Conservation (phyloP, 169 alveolate genomes). For the Eimeria sp. region DNA sequence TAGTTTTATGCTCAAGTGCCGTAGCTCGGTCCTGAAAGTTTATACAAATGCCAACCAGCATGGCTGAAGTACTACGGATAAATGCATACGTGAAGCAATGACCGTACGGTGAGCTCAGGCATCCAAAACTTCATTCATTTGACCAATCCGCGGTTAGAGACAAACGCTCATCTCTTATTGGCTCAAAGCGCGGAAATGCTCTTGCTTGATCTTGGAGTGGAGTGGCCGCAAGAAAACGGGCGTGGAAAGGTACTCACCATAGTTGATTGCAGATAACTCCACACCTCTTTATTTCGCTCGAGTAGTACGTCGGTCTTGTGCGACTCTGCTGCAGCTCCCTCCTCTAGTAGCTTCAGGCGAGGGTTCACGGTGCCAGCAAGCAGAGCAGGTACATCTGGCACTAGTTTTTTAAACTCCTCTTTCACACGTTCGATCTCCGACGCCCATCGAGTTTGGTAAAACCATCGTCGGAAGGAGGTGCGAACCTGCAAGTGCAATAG, state of each 20-base stretch:
- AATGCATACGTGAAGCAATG: neutral
- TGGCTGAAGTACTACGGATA: neutral
- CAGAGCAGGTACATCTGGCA: neutral
- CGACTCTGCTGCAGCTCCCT: conserved; percentile 51
- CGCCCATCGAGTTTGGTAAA: conserved; percentile 53
- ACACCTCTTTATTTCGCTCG: conserved; percentile 12
- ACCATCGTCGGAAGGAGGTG: conserved; percentile 35
- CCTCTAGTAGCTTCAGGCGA: conserved; percentile 33
- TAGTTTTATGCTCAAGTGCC: conserved; percentile 24
- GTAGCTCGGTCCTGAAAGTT: conserved; percentile 12
- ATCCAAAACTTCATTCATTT: neutral
- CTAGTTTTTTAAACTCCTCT: neutral
- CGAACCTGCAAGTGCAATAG: conserved; percentile 3
- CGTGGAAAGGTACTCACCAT: neutral
- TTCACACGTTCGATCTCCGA: conserved; percentile 29
- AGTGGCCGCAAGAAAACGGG: neutral
- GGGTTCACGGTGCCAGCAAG: conserved; percentile 17
- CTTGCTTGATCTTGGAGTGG: neutral
- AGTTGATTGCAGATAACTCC: conserved; percentile 30
- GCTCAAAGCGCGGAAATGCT: neutral
- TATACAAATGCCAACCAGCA: neutral
- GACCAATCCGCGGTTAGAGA: neutral
- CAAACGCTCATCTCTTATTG: neutral
- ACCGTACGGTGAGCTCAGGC: neutral
- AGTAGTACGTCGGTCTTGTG: neutral